Percentiles rank a stretch among this genome's conserved stretches.
Evolutionary conservation across 805 yeast genomes (phyloP).

Genomic region (Clavispora vitiphila): DNA sequence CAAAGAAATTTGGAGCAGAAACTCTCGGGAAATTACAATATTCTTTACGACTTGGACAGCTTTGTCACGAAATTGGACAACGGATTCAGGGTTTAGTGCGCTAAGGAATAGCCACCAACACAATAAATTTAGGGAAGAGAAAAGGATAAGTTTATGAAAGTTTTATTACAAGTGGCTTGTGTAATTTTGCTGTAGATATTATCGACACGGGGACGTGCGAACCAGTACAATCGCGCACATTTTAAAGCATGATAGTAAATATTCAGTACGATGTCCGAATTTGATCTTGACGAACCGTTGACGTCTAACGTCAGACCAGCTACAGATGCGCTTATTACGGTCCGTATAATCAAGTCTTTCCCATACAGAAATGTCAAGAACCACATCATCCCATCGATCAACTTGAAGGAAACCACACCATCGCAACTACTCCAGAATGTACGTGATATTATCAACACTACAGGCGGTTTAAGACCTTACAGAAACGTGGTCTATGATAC

Average conservation of each 20-base stretch:
- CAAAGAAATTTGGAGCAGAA: slow-evolving; percentile 20
- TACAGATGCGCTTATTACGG: slow-evolving; percentile 70
- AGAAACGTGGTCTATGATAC: slow-evolving; percentile 71
- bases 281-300: slow-evolving; percentile 44
- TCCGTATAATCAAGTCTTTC: slow-evolving; percentile 85
- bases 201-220: no score
- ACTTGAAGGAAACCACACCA: slow-evolving; percentile 67
- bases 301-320: slow-evolving; percentile 75
- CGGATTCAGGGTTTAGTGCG: slow-evolving; percentile 19
- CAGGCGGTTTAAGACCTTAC: slow-evolving; percentile 76
- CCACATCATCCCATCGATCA: slow-evolving; percentile 61
- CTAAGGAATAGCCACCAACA: not conserved
- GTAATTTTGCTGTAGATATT: no score
- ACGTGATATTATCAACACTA: slow-evolving; percentile 40
- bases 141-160: no score
- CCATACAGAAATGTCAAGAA: slow-evolving; percentile 86
- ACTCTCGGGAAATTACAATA: slow-evolving; percentile 19
- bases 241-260: no score
- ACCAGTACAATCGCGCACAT: not conserved
- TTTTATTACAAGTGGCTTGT: no score
- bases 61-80: slow-evolving; percentile 20
- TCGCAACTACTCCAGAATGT: slow-evolving; percentile 54
- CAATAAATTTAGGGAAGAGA: no score
- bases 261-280: not conserved
- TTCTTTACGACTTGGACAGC: slow-evolving; percentile 21